Base-by-base conservation (phyloP, 176 grass and related monocot genomes). In the Panicum miliaceum region DNA sequence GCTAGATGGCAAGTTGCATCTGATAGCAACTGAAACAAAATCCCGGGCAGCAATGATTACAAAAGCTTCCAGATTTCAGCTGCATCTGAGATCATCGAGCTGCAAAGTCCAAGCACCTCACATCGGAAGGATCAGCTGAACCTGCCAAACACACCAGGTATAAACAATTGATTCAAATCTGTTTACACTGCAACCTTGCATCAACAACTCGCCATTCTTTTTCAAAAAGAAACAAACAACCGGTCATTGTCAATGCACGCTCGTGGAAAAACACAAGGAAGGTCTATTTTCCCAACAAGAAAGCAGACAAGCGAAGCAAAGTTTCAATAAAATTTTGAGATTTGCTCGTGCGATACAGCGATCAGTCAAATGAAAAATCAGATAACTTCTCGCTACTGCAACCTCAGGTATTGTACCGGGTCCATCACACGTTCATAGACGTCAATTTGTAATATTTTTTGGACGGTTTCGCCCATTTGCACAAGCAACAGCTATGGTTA, bases 1-100 rank as follows among this genome's bases (percentile, higher is more conserved):
- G 5, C 6, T 47, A 62, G 15, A 3, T 4, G 2, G 10, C 43
- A 51, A 51, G 45, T 37, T 66, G 43, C 27, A 66, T 22, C 60
- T 29, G 14, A 45, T 32, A 65, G 22, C 2, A 27, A 37, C 3
- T 52, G 12, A 6, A 80, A 80, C 19, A 23, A 67, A n/a, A 32
- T 32, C 29, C 29, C 2, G 29, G 29, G 29, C 40, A 79, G 64
- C 13, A 3, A 8, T 12, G 48, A 56, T 56, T 54, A 7, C 12
- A 41, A 41, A n/a, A 29, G 14, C 43, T 16, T 48, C 16, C 5
- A 70, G 67, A 70, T 70, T 70, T 20, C 34, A 16, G 10, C 13
- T 59, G 41, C 38, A 48, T 9, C 76, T 78, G 58, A 48, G 76
- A 47, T 47, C 34, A 46, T 32, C 46, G n/a, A 77, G 36, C 58